Evolutionary conservation across 2,329 filamentous ascomycete species (phyloP), one percentile per base, ranked within the genome.

Genomic region (Aspergillus candidus): DNA sequence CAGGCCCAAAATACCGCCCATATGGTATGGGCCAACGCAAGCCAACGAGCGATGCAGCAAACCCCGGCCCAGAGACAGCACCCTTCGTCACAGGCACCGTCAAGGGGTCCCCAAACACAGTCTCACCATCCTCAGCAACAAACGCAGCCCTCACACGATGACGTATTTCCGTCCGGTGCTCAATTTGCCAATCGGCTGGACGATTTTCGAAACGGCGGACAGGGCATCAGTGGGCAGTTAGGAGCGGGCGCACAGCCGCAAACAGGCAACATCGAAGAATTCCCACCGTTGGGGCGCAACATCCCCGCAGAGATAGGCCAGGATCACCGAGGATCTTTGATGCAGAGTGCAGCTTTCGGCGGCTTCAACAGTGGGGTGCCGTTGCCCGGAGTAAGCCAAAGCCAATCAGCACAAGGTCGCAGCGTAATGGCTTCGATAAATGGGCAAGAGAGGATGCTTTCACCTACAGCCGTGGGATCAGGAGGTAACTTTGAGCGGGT

Each of bases 211-310:
- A 79, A 76, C 53, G 78, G 78, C 32, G 74, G 72, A 30, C 75
- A 78, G 57, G 69, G 69, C 38, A 73, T 76, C 32, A 73, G 73
- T 42, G 72, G 73, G 40, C 75, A 76, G 55, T 60, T 77, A 39
- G 69, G 72, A 40, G 68, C 68, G 15, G 66, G 68, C 33, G 65
- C 63, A 32, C 76, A 79, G 49, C 74, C 75, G 34, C 75, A 77
- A 51, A 71, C 76, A 18, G 73, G 73, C 50, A 78, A 74, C 53
- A 77, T 78, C 38, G 77, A 81, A 12, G 78, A 81, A 42, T 82
- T 81, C 46, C 77, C 78, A 46, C 77, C 79, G n/a, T 62, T 82
- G 38, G 74, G 76, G 41, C 73, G 76, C 38, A 74, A 73, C 43
- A 62, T 67, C 14, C 68, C 72, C 37, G 68, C 69, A 38, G 76